Conservation (phyloP, 2,329 filamentous ascomycete genomes). For the Aspergillus quadrilineatus region DNA sequence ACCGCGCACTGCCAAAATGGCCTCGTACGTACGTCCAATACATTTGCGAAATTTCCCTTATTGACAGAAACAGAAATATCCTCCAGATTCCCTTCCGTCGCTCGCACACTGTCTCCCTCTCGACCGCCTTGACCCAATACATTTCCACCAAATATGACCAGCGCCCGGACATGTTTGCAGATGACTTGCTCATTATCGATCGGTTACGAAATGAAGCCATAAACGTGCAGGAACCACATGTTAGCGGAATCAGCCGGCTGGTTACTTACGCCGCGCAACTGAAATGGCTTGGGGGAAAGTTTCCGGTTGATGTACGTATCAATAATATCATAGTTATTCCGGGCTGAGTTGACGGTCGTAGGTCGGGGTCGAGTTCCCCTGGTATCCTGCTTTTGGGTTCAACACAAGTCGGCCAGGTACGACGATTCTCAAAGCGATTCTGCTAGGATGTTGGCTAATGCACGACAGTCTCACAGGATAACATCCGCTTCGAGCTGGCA, state of each 20-base stretch:
- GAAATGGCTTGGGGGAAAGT: constrained; percentile 90
- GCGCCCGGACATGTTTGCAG: constrained; percentile 92
- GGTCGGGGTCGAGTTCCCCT: constrained; percentile 93
- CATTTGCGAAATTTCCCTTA: background rate
- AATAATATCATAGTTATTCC: background rate
- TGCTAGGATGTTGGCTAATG: background rate
- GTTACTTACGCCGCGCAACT: constrained; percentile 89
- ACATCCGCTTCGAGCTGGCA: constrained; percentile 77
- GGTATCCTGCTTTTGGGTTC: constrained; percentile 92
- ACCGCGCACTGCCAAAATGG: constrained; percentile 27
- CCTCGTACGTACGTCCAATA: constrained; percentile 32
- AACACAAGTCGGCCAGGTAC: constrained; percentile 69
- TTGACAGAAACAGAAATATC: constrained; percentile 41
- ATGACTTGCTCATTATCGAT: constrained; percentile 85
- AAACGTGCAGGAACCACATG: constrained; percentile 82
- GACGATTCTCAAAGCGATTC: background rate
- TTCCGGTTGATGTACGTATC: constrained; percentile 76
- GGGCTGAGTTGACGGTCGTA: constrained; percentile 34
- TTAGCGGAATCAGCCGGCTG: constrained; percentile 82
- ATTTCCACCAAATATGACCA: constrained; percentile 99
- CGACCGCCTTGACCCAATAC: constrained; percentile 84
- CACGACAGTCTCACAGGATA: constrained; percentile 58
- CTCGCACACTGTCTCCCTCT: constrained; percentile 74
- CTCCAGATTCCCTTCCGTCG: constrained; percentile 85
- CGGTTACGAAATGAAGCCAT: constrained; percentile 80